Conservation (phyloP, 1,284 basidiomycete species). For the Xerocomus minutiporus region DNA sequence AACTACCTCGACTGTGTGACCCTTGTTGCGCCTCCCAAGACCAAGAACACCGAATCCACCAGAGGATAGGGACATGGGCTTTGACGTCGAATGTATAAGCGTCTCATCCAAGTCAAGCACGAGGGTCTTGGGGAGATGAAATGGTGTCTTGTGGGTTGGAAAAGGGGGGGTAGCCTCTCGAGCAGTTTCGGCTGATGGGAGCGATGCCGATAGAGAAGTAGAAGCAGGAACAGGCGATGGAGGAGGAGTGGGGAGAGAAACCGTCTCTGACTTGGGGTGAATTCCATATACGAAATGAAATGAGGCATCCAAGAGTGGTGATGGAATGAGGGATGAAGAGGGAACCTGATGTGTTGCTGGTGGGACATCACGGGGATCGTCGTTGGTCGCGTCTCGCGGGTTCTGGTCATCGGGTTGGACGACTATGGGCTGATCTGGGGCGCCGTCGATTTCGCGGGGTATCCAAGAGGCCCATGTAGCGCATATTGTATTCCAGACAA, state of each 20-base stretch:
- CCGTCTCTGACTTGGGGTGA: constrained; percentile 10
- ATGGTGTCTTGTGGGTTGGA: constrained; percentile 55
- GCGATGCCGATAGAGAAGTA: constrained; percentile 20
- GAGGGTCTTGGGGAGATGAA: constrained; percentile 84
- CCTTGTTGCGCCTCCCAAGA: constrained; percentile 58
- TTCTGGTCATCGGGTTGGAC: constrained; percentile 29
- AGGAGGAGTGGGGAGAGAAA: constrained; percentile 22
- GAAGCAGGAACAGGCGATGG: constrained; percentile 19
- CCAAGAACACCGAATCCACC: constrained; percentile 62
- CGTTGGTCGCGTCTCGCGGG: constrained; percentile 35
- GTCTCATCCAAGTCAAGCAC: constrained; percentile 98
- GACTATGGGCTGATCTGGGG: constrained; percentile 10
- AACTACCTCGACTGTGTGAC: constrained; percentile 94
- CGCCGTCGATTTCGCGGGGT: constrained; percentile 26
- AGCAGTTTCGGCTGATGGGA: constrained; percentile 30
- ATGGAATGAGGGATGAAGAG: constrained; percentile 1
- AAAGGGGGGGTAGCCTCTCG: constrained; percentile 49
- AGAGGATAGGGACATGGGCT: constrained; percentile 54
- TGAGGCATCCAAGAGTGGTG: constrained; percentile 8
- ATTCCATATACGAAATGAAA: constrained; percentile 4
- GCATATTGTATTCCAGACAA: constrained; percentile 51
- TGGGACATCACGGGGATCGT: constrained; percentile 28
- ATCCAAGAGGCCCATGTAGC: constrained; percentile 43
- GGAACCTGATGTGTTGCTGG: constrained; percentile 11
- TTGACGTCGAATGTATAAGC: constrained; percentile 93